Conservation (phyloP, 805 yeast genomes). For the Middelhovenomyces tepae region DNA sequence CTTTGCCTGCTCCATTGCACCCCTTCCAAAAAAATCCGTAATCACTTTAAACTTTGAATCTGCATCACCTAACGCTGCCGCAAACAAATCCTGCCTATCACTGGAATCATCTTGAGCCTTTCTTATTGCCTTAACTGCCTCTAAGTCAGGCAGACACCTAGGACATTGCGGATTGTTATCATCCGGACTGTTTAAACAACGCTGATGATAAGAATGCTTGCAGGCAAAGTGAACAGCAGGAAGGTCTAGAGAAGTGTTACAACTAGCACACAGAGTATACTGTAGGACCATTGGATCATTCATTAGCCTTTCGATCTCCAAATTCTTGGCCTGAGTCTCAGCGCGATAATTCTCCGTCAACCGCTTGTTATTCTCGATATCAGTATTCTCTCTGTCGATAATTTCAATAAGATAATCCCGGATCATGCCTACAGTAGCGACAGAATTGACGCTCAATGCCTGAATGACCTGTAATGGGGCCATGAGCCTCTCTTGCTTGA, state of each 20-base stretch:
- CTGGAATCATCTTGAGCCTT: constrained; percentile 53
- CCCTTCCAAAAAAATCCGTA: constrained; percentile 78
- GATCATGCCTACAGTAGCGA: constrained; percentile 62
- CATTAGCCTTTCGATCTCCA: constrained; percentile 43
- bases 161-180: constrained; percentile 50
- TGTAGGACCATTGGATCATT: constrained; percentile 46
- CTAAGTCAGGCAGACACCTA: constrained; percentile 61
- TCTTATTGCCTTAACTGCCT: constrained; percentile 51
- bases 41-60: constrained; percentile 65
- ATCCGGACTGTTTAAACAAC: constrained; percentile 63
- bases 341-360: constrained; percentile 57
- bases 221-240: constrained; percentile 84
- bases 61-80: constrained; percentile 40
- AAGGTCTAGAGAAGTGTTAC: constrained; percentile 56
- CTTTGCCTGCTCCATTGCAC: constrained; percentile 44
- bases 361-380: constrained; percentile 58
- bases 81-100: constrained; percentile 55
- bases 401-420: constrained; percentile 58
- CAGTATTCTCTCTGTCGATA: constrained; percentile 50
- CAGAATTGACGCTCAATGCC: constrained; percentile 50
- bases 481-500: constrained; percentile 45
- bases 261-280: constrained; percentile 55
- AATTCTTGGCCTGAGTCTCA: constrained; percentile 52
- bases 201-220: constrained; percentile 75
- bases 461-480: constrained; percentile 74